These are phyloP conservation scores for Mycena vulgaris DNA, from an alignment of 768 basidiomycete genomes.

Conservation along the genomic window DNA sequence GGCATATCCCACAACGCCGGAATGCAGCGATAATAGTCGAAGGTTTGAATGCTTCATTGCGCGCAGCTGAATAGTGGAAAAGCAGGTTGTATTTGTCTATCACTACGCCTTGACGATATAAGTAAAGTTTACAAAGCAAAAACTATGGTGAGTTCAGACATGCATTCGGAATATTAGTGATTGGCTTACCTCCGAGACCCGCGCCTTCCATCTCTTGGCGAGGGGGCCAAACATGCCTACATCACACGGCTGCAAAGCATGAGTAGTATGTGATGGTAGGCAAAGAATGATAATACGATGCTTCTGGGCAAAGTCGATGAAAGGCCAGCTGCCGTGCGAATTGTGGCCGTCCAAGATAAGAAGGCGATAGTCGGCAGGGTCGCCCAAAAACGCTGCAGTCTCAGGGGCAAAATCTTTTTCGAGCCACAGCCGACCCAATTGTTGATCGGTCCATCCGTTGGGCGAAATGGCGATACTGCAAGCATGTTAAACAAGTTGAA, in stretches of 20 bases:
- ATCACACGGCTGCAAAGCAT: slow-evolving; percentile 20
- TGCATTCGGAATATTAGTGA: background rate
- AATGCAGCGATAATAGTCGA: background rate
- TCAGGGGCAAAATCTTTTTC: slow-evolving; percentile 41
- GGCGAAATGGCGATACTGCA: slow-evolving; percentile 38
- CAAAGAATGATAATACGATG: slow-evolving; percentile 51
- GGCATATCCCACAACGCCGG: background rate
- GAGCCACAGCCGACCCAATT: slow-evolving; percentile 42
- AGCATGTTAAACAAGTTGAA: background rate
- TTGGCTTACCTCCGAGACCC: slow-evolving; percentile 5
- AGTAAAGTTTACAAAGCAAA: background rate
- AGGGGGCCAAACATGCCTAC: slow-evolving; percentile 55
- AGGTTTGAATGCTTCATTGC: background rate
- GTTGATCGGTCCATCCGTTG: slow-evolving; percentile 49
- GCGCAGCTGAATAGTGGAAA: background rate
- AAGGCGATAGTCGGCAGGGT: slow-evolving; percentile 33
- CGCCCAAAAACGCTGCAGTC: slow-evolving; percentile 20
- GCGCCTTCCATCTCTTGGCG: slow-evolving; percentile 38
- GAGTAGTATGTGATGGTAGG: too few species aligned
- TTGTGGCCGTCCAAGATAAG: slow-evolving; percentile 39
- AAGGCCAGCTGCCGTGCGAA: background rate
- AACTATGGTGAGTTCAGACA: too few species aligned
- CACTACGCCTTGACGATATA: background rate
- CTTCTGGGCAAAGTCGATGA: slow-evolving; percentile 39
- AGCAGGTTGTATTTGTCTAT: background rate